Base-by-base conservation (phyloP, 2,329 filamentous ascomycete species). In the Fusarium tanahbumbuense region DNA sequence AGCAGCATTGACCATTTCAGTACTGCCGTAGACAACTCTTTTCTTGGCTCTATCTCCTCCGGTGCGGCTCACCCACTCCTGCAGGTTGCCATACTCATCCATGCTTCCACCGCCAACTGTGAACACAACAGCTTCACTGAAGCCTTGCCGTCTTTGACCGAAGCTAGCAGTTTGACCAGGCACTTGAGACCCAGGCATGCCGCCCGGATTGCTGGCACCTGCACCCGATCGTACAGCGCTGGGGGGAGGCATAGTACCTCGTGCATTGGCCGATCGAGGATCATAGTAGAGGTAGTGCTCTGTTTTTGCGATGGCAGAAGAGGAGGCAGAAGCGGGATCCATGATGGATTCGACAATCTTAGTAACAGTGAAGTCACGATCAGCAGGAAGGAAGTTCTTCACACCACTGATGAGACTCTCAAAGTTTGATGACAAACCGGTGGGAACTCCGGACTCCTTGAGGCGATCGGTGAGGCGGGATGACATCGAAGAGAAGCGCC, bases 281-380 rank as follows among this genome's bases (percentile, higher is more conserved):
- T 99, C 97, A 78, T 98, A 99, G 85, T 98, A 99, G 30, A 98
- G 88, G 76, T 98, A 99, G 75, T 93, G 91, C 78, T 99, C 96
- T 3, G 96, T 98, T 84, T 97, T 98, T 65, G 93, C 92, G 71
- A 99, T 96, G 27, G 96, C 96, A 27, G 92, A 95, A 8, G 93
- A 95, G 6, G 93, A 93, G 5, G 96, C 95, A 13, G 93, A 89
- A 47, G 93, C 88, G 0, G 96, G 96, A 76, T 99, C 96, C 95
- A 99, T 99, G 76, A 99, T 91, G 2, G 93, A 97, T 80, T 99
- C 96, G 42, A 96, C 95, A 77, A 99, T 98, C 82, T 98, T 98
- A 60, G 97, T 99, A 56, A 99, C 88, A 0, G 96, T 98, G 12
- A 98, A 87, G 77, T 99, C 97, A 75, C 94, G 93, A 82, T 99